Evolutionary conservation across 1,284 basidiomycete species (phyloP), one percentile per base, ranked within the genome.

Genomic region (Termitomyces sp.): DNA sequence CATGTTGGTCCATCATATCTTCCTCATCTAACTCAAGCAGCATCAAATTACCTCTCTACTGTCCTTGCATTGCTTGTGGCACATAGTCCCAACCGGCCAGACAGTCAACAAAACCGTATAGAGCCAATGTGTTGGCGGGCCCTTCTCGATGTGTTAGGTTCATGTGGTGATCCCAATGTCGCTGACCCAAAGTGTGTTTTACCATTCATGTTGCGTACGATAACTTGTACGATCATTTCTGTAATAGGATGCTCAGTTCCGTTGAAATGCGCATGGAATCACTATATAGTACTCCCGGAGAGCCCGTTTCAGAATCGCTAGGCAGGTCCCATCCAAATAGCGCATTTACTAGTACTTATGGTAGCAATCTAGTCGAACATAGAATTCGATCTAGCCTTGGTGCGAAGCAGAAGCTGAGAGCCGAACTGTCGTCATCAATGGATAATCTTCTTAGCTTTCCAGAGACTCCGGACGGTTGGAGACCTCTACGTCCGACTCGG

Each of bases 91-190:
- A 63, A 69, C 2, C 72, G 73, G 0, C 69, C 75, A 24, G 71
- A 74, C 31, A 78, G 76, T 55, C 71, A 78, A 71, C 80, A 80
- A 57, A 76, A 80, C 54, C 73, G 82, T 2, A 67, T 81, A 24
- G 70, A 71, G 30, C 80, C 81, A 4, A 65, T 83, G 19, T 67
- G 67, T 19, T 84, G 82, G 82, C 70, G 73, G 36, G 68, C 67
- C 28, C 73, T 83, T 12, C 66, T 83, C 10, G 71, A 76, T 21
- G 69, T 77, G 19, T 68, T 76, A 10, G 70, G 68, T 36, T 66
- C 70, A 1, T 69, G 68, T 61, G 73, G 70, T 34, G 62, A 75
- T 52, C 56, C 65, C 15, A 64, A 65, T 52, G 56, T 68, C 1
- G 63, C 73, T 38, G 68, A 75, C 60, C 61, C 67, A 58, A 68